Evolutionary conservation across 148 eudicot species (phyloP).

Genomic region (Camellia japonica): DNA sequence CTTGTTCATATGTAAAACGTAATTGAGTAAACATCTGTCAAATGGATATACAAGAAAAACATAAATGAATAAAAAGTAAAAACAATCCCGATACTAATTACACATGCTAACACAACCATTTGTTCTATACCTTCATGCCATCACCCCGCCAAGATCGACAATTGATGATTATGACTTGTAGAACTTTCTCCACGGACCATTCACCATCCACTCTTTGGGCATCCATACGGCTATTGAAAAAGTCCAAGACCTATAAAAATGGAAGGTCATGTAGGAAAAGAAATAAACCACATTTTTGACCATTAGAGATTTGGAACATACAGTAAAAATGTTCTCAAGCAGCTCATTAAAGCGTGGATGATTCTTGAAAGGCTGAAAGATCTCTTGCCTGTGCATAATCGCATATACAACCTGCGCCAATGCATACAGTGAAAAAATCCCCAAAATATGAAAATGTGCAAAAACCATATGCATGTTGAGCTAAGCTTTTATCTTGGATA

Average conservation of each 20-base stretch:
- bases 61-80: neutral
- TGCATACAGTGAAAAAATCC: neutral
- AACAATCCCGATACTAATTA: neutral
- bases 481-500: neutral
- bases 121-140: constrained; percentile 70
- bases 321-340: constrained; percentile 84
- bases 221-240: constrained; percentile 88
- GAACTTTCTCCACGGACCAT: constrained; percentile 97
- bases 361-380: constrained; percentile 79
- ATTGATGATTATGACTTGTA: constrained; percentile 60
- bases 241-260: constrained; percentile 64
- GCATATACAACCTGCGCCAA: constrained; percentile 84
- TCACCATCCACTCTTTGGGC: constrained; percentile 67
- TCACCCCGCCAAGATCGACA: constrained; percentile 92
- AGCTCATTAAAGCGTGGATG: constrained; percentile 88
- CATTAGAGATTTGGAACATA: constrained; percentile 30
- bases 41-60: neutral
- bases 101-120: neutral
- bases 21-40: constrained; percentile 75
- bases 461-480: neutral
- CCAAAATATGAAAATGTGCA: neutral
- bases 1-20: constrained; percentile 95
- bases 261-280: neutral
- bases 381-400: constrained; percentile 91
- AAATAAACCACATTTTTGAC: neutral